Evolutionary conservation across 1,139 yeast genomes (phyloP), one percentile per base, ranked within the genome.

Genomic region (Debaryomyces sp.): DNA sequence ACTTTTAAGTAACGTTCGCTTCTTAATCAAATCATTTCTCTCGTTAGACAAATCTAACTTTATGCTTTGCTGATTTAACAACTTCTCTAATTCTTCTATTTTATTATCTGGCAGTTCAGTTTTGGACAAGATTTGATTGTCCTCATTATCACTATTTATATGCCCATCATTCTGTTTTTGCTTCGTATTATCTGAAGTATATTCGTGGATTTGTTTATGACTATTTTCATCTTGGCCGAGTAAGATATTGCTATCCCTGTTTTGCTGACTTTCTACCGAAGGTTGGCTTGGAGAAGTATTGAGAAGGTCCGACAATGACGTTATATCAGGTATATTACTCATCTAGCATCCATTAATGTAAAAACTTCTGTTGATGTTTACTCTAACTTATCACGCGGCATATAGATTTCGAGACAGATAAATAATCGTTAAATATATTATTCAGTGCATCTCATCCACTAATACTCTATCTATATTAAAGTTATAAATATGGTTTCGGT

Each of bases 401-500:
- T n/a, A 41, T 23, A 13, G 26, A 24, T 30, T 41, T 30, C 23
- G 36, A 41, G 41, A 24, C 38, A 12, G 26, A 15, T 37, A 15
- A 37, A 37, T 24, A 15, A 22, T 26, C 17, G 13, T n/a, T 36
- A 13, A 40, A 27, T 40, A 29, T 10, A 40, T 12, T 21, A 27
- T n/a, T n/a, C n/a, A n/a, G 12, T 17, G 43, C 22, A 32, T 7
- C 35, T 40, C 43, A 40, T 27, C 35, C 27, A 26, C 21, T 15
- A 29, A 27, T 27, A 27, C 5, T 27, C 3, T 21, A 29, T 29
- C 26, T 29, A 10, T 18, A 30, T 13, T 15, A 17, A n/a, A 12
- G 33, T 40, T 35, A 29, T 12, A 27, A 32, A 32, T 26, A 81
- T 81, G 86, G 85, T 81, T 21, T 77, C 89, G 7, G 80, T 85